These are phyloP conservation scores for Leccinum pellstonianum DNA, from an alignment of 768 basidiomycete genomes.

Conservation along the genomic window DNA sequence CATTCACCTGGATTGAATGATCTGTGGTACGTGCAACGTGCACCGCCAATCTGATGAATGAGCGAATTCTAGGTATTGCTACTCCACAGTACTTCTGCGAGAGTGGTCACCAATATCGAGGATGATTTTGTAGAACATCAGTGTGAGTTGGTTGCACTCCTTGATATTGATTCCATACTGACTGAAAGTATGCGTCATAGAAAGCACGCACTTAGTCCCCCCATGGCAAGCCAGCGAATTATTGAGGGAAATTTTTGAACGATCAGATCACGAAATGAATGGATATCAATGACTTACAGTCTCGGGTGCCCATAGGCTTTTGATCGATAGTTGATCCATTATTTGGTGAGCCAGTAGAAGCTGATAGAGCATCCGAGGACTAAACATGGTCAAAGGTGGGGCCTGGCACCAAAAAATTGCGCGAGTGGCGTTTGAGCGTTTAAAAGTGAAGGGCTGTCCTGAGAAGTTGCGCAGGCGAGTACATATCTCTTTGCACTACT, in stretches of 20 bases:
- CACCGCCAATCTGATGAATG: not conserved
- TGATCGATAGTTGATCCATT: not conserved
- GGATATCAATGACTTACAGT: not conserved
- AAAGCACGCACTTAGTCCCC: not conserved
- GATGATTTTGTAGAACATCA: not conserved
- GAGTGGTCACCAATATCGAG: not conserved
- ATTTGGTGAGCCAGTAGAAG: not conserved
- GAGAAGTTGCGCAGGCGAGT: constrained; percentile 10
- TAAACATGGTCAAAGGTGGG: not conserved
- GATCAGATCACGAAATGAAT: too few species aligned
- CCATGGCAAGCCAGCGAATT: not conserved
- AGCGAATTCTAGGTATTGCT: not conserved
- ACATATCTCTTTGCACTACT: not conserved
- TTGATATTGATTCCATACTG: too few species aligned
- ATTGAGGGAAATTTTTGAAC: not conserved
- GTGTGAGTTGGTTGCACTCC: not conserved
- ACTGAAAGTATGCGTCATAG: not conserved
- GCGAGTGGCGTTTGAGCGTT: constrained; percentile 2
- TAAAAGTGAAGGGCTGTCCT: not conserved
- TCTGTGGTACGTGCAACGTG: not conserved
- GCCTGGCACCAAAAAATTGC: not conserved
- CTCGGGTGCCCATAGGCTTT: not conserved
- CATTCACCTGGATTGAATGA: not conserved
- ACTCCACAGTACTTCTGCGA: not conserved
- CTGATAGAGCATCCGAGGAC: not conserved